Base-by-base conservation (phyloP, 1,139 yeast species). In the Saccharomyces hybrid region DNA sequence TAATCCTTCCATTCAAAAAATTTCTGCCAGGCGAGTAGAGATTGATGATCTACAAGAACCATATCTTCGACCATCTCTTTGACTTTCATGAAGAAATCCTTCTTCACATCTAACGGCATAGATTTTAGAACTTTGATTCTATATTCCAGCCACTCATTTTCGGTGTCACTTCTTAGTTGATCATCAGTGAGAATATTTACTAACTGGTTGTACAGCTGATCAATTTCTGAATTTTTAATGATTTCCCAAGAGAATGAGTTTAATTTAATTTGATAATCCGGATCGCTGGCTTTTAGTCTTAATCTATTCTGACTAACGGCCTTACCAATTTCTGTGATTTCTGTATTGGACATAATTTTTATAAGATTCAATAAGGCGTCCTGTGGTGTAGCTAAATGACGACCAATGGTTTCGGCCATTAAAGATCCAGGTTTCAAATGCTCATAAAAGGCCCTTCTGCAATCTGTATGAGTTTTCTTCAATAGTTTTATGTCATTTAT, bases 1-100 rank as follows among this genome's bases (percentile, higher is more conserved):
- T 77, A 78, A 67, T 93, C 97, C 38, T 72, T 61, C 86, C 93
- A 86, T 63, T 93, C 96, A 61, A 90, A 81, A 62, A 82, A 82
- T 12, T 86, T 67, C 51, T 79, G 76, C 96, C 97, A 93, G 1
- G 93, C 89, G 46, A 80, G 73, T 29, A 79, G 73, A 27, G 84
- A 82, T 0, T 78, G 76, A 14, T 84, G 80, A 47, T 80, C 78
- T 12, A 93, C 81, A 28, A 85, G 71, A 2, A 90, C 82, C 84
- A 91, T 81, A 44, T 86, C 96, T 21, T 82, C 85, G 0, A 83
- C 81, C 77, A 82, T 76, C 11, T 79, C 81, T 52, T 73, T 73
- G 3, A 89, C 73, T 47, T 79, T 77, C 2, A 61, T 61, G n/a
- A 72, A 71, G 51, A 78, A 67, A 3, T 56, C 56, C 16, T 72